phyloP scores from a whole-genome alignment of 2,329 filamentous ascomycete species.

The Exserohilum rostratum region DNA sequence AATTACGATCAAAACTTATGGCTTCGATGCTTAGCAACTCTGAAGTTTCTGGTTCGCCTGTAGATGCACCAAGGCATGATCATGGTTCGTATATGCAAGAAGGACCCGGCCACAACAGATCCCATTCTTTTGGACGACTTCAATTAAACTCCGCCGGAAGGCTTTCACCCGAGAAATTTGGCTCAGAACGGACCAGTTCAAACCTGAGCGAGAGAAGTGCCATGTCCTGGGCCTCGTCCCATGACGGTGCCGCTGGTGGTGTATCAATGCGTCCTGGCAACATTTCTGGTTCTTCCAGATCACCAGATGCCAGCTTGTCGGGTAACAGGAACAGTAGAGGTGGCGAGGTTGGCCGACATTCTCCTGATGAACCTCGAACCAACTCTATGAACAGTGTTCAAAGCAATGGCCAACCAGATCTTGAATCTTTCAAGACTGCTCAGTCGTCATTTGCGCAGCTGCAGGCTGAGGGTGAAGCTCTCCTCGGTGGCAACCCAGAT shows the following conservation, averaged over 20 bases:
- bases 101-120: slow-evolving; percentile 4
- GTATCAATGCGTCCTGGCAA: slow-evolving; percentile 53
- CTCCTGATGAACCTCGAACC: slow-evolving; percentile 30
- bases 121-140: slow-evolving; percentile 14
- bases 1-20: slow-evolving; percentile 21
- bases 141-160: slow-evolving; percentile 41
- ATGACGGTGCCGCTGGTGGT: slow-evolving; percentile 51
- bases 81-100: slow-evolving; percentile 21
- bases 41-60: slow-evolving; percentile 51
- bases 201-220: slow-evolving; percentile 61
- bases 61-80: slow-evolving; percentile 45
- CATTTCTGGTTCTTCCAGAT: slow-evolving; percentile 40
- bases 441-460: slow-evolving; percentile 56
- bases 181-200: slow-evolving; percentile 59
- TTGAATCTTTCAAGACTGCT: slow-evolving; percentile 60
- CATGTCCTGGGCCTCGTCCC: slow-evolving; percentile 51
- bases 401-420: slow-evolving; percentile 46
- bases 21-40: slow-evolving; percentile 37
- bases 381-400: slow-evolving; percentile 47
- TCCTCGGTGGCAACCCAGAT: slow-evolving; percentile 55
- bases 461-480: slow-evolving; percentile 59
- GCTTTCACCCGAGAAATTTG: slow-evolving; percentile 56
- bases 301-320: slow-evolving; percentile 43
- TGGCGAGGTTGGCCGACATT: slow-evolving; percentile 27
- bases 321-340: slow-evolving; percentile 22